These are phyloP conservation scores for Phaeoacremonium minimum DNA, from an alignment of 2,329 filamentous ascomycete genomes.

Conservation along the genomic window DNA sequence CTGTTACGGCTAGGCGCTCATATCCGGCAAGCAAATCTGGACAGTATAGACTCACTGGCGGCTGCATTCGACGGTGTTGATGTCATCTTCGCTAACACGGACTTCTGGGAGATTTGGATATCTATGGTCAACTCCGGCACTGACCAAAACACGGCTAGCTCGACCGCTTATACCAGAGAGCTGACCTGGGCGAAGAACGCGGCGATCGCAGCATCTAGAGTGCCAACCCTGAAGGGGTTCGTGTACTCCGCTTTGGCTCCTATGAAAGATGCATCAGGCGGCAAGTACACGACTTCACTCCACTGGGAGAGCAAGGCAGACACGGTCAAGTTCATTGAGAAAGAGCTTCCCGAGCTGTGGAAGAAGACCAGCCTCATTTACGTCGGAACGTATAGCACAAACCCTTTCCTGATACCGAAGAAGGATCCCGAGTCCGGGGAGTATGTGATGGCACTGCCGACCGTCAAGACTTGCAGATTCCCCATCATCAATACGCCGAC, in stretches of 20 bases:
- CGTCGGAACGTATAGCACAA: constrained; percentile 22
- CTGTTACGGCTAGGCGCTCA: constrained; percentile 4
- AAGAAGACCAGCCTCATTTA: constrained; percentile 23
- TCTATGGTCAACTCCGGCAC: neutral
- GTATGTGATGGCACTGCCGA: constrained; percentile 23
- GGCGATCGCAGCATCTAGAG: neutral
- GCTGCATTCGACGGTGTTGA: neutral
- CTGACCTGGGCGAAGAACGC: neutral
- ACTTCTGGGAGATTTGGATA: neutral
- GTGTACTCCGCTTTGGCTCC: neutral
- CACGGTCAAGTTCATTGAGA: constrained; percentile 18
- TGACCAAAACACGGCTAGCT: neutral
- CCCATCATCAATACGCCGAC: constrained; percentile 31
- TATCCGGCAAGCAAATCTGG: constrained; percentile 1
- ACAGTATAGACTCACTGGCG: neutral
- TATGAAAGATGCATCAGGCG: neutral
- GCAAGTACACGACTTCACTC: neutral
- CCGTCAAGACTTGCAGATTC: constrained; percentile 15
- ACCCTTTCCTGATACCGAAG: constrained; percentile 21
- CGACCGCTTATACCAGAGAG: neutral
- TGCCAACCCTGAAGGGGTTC: constrained; percentile 1
- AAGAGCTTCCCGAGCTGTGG: constrained; percentile 14
- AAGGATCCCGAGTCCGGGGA: constrained; percentile 17
- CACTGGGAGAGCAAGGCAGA: constrained; percentile 1
- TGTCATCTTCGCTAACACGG: constrained; percentile 2